Evolutionary conservation across 1,284 basidiomycete genomes (phyloP).

Genomic region (Microbotryum saponariae): DNA sequence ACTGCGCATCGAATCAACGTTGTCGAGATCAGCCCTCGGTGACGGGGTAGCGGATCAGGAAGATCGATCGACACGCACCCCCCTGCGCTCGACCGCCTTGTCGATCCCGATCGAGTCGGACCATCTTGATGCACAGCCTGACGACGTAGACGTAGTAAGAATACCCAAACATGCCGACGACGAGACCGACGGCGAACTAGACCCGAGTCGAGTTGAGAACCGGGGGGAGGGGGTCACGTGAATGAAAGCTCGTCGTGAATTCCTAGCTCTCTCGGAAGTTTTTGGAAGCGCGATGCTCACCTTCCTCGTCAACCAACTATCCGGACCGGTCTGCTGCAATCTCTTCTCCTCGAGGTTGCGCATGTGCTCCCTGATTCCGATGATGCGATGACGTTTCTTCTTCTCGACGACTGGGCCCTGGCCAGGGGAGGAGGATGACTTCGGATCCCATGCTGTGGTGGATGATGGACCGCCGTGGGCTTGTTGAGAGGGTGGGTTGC

Average conservation of each 20-base stretch:
- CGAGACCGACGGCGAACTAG: slow-evolving; percentile 25
- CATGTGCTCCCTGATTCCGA: not conserved
- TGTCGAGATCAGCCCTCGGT: not conserved
- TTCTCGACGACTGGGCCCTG: no score
- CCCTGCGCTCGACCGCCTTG: slow-evolving; percentile 27
- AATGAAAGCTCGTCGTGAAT: not conserved
- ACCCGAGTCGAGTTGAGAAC: no score
- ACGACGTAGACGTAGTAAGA: slow-evolving; percentile 34
- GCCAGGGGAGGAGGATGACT: no score
- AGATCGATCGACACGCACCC: slow-evolving; percentile 18
- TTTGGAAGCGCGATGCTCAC: not conserved
- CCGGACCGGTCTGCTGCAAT: not conserved
- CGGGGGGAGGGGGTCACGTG: not conserved
- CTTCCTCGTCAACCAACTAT: slow-evolving; percentile 2
- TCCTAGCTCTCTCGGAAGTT: not conserved
- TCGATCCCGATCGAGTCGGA: slow-evolving; percentile 17
- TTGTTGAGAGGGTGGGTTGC: no score
- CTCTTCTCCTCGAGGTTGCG: not conserved
- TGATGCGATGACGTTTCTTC: not conserved
- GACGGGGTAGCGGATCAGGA: not conserved
- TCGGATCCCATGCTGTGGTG: no score
- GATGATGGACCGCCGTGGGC: no score
- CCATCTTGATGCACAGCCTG: slow-evolving; percentile 30
- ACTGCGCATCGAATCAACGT: slow-evolving; percentile 13
- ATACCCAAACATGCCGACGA: slow-evolving; percentile 24